Evolutionary conservation across 352 stramenopile genomes (phyloP).

Genomic region (Globisporangium polare): DNA sequence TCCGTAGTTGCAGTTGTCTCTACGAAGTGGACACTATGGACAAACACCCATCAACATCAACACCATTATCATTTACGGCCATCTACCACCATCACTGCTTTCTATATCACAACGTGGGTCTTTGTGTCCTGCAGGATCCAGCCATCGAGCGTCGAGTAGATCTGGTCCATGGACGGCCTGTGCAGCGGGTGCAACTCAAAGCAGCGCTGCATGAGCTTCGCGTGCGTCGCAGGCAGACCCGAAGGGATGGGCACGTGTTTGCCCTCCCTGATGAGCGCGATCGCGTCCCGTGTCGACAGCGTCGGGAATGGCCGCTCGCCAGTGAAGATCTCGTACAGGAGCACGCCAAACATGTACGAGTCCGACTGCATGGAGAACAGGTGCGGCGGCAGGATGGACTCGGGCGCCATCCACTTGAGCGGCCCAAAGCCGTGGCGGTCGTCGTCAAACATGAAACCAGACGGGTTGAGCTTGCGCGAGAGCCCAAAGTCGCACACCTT

Average conservation of each 20-base stretch:
- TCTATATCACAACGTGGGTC: constrained; percentile 16
- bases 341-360: constrained; percentile 73
- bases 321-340: constrained; percentile 77
- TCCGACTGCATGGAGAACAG: constrained; percentile 70
- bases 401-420: constrained; percentile 74
- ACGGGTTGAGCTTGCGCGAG: constrained; percentile 34
- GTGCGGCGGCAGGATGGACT: constrained; percentile 60
- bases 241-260: constrained; percentile 54
- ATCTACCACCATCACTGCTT: not conserved
- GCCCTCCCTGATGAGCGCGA: constrained; percentile 57
- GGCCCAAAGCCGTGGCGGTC: constrained; percentile 53
- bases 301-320: constrained; percentile 49
- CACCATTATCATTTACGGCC: not conserved
- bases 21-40: not conserved
- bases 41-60: not conserved
- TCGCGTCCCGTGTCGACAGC: constrained; percentile 49
- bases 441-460: constrained; percentile 50
- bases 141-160: constrained; percentile 54
- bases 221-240: constrained; percentile 34
- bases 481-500: constrained; percentile 76
- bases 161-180: constrained; percentile 61
- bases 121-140: constrained; percentile 58
- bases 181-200: constrained; percentile 55
- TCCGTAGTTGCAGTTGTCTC: not conserved
- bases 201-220: constrained; percentile 53